Base-by-base conservation (phyloP, 345 rosid species). In the Hibiscus tridactylites region DNA sequence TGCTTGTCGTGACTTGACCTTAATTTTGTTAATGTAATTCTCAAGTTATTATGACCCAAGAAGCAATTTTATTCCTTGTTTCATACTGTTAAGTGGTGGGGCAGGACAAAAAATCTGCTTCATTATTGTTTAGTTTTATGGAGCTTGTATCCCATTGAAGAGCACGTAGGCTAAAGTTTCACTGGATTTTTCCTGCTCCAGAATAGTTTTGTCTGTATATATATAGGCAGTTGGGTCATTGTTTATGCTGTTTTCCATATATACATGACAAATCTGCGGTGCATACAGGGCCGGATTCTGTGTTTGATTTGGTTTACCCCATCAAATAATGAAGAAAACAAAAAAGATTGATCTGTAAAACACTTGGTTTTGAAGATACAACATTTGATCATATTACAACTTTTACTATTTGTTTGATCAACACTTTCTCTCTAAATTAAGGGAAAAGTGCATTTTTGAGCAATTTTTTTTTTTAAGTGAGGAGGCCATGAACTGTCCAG, bases 401-500 rank as follows among this genome's bases (percentile, higher is more conserved):
- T 54, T 54, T 54, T 54, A 54, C 28, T 28, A 11, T 59, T 59
- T 26, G 3, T 8, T 63, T 37, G 57, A 10, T 46, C 21, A 66
- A 1, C 8, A 24, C 2, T 37, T 70, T 39, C 24, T 54, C 31
- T 56, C 73, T 1, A 59, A 46, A 47, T 39, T 72, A 28, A 29
- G 74, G 68, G 37, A 61, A 71, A 61, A 58, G 47, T 56, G 50
- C 46, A 53, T 56, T 70, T 33, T 33, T 5, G 53, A 33, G 47
- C 62, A 33, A 35, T 6, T 15, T 17, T 54, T 6, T 15, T 17
- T 54, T 70, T 70, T 11, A 21, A 71, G 67, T 72, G 66, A 47
- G 59, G 35, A 50, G 47, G 68, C 75, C 58, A 17, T 53, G 79
- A 81, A 73, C 77, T 73, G 75, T 78, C 81, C 71, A 75, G 59